Conservation (phyloP, 768 basidiomycete genomes). For the Chlorophyllum brunneum region DNA sequence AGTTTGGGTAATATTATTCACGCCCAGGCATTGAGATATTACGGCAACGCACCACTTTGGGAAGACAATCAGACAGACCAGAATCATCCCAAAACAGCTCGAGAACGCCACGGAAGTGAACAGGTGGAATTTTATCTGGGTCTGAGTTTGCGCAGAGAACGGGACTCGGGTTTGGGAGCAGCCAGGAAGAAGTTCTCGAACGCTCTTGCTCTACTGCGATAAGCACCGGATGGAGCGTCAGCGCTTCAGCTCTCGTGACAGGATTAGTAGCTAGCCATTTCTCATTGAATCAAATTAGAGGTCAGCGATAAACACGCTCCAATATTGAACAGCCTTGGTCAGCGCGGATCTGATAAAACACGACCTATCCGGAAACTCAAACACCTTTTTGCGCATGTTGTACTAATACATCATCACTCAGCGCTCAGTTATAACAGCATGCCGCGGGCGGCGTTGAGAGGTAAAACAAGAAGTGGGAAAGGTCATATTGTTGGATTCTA, state of each 20-base stretch:
- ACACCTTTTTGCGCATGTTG: not conserved
- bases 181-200: not conserved
- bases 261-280: too few species aligned
- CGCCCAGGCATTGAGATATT: not conserved
- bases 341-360: not conserved
- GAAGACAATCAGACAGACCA: not conserved
- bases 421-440: not conserved
- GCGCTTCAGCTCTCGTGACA: too few species aligned
- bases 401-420: not conserved
- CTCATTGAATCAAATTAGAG: too few species aligned
- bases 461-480: too few species aligned
- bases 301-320: not conserved
- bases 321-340: not conserved
- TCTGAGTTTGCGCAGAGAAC: not conserved
- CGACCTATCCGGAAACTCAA: not conserved
- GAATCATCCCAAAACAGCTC: too few species aligned
- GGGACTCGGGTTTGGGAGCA: conserved; percentile 5
- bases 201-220: not conserved
- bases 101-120: too few species aligned
- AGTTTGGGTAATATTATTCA: not conserved
- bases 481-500: too few species aligned
- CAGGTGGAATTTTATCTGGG: not conserved
- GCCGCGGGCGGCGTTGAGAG: too few species aligned
- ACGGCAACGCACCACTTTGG: not conserved
- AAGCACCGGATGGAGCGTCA: too few species aligned